A percentile compares a stretch with the other conserved stretches of the same genome.
Conservation (phyloP, 495 filamentous ascomycete species). For the Tuber melanosporum region DNA sequence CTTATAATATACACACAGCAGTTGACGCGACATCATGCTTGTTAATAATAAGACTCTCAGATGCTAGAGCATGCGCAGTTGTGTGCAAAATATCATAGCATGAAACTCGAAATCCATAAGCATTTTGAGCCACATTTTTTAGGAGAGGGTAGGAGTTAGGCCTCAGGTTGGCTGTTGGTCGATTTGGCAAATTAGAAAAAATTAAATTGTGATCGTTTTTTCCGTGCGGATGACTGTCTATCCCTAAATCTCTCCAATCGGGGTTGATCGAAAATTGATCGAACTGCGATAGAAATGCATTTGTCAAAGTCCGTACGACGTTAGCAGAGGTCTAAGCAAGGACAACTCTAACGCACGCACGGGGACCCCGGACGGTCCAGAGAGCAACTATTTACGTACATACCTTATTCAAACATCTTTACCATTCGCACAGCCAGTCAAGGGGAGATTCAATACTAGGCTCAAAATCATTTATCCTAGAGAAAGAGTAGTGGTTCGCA, state of each 20-base stretch:
- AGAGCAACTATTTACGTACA: background rate
- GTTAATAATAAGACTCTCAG: background rate
- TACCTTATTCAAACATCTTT: too few relatives aligned
- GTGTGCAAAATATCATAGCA: background rate
- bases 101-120: background rate
- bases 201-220: background rate
- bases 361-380: background rate
- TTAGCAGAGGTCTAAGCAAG: conserved; percentile 2
- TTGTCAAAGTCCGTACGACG: background rate
- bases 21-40: background rate
- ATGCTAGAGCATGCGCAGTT: background rate
- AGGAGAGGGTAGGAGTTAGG: background rate
- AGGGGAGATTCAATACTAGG: too few relatives aligned
- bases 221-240: background rate
- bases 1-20: background rate
- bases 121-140: background rate
- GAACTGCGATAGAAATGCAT: background rate
- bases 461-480: too few relatives aligned
- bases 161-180: background rate
- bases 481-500: background rate
- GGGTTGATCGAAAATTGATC: background rate
- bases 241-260: background rate
- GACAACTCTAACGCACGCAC: background rate
- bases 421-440: too few relatives aligned
- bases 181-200: background rate